Percentiles rank a stretch among this genome's conserved stretches.
Conservation (phyloP, 2,329 filamentous ascomycete genomes). For the Botryotinia narcissicola region DNA sequence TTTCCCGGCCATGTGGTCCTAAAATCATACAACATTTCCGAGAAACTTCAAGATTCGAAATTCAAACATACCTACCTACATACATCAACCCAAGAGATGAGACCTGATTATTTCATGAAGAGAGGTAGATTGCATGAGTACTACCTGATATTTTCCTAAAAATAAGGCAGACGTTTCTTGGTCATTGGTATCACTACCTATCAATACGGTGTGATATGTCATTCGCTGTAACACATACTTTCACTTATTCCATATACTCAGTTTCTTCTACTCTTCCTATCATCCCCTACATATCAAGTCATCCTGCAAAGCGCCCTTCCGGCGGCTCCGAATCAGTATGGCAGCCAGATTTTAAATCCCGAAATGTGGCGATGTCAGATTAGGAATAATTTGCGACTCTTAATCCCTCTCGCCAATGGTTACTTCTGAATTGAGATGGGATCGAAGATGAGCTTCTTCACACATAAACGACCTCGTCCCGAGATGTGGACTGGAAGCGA, state of each 20-base stretch:
- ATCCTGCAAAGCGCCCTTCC: neutral
- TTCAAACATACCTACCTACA: neutral
- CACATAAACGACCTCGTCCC: neutral
- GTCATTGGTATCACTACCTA: neutral
- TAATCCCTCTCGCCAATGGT: neutral
- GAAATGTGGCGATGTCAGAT: conserved; percentile 1
- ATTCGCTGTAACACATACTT: neutral
- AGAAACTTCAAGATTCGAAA: neutral
- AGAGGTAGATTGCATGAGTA: neutral
- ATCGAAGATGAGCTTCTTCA: neutral
- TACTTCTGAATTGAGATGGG: neutral
- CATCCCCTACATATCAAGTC: neutral
- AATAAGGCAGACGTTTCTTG: neutral
- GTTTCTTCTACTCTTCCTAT: neutral
- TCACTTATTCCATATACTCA: neutral
- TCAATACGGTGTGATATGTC: neutral
- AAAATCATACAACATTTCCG: neutral
- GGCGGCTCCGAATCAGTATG: neutral
- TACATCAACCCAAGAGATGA: neutral
- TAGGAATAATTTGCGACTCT: neutral
- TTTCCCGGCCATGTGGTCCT: neutral
- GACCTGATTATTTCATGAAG: neutral
- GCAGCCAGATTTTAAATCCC: neutral
- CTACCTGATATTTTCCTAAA: neutral
- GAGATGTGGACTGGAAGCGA: neutral